Conservation (phyloP, 83 land plant genomes). For the Picea abies region DNA sequence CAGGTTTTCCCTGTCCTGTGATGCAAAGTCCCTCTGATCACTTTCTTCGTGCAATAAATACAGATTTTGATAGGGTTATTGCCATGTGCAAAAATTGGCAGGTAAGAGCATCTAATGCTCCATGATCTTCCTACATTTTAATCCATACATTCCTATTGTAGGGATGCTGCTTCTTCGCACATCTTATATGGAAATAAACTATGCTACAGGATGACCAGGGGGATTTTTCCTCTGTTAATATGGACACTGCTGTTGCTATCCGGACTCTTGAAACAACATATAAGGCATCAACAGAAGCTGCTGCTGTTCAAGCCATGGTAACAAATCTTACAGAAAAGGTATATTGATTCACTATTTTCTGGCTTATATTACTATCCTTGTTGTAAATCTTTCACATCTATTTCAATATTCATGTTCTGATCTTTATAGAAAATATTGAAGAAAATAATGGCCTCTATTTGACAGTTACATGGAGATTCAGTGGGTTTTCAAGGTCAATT, state of each 20-base stretch:
- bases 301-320: constrained; percentile 66
- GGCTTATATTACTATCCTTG: too few relatives aligned
- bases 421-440: too few relatives aligned
- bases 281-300: constrained; percentile 60
- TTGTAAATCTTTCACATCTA: too few relatives aligned
- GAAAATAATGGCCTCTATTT: too few relatives aligned
- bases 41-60: constrained; percentile 87
- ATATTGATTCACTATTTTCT: neutral
- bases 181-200: neutral
- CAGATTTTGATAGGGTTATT: constrained; percentile 88
- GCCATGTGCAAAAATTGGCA: constrained; percentile 86
- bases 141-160: too few relatives aligned
- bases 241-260: constrained; percentile 86
- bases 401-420: too few relatives aligned
- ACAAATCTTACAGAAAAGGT: constrained; percentile 66
- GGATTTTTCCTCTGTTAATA: constrained; percentile 75
- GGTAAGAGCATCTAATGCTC: constrained; percentile 29
- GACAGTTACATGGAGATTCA: too few relatives aligned
- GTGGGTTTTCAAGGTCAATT: too few relatives aligned
- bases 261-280: constrained; percentile 77
- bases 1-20: constrained; percentile 90
- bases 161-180: too few relatives aligned
- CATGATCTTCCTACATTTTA: too few relatives aligned
- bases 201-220: constrained; percentile 69
- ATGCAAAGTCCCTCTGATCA: constrained; percentile 96